Evolutionary conservation across 2,329 filamentous ascomycete species (phyloP), one percentile per base, ranked within the genome.

Genomic region (Talaromyces sp.): DNA sequence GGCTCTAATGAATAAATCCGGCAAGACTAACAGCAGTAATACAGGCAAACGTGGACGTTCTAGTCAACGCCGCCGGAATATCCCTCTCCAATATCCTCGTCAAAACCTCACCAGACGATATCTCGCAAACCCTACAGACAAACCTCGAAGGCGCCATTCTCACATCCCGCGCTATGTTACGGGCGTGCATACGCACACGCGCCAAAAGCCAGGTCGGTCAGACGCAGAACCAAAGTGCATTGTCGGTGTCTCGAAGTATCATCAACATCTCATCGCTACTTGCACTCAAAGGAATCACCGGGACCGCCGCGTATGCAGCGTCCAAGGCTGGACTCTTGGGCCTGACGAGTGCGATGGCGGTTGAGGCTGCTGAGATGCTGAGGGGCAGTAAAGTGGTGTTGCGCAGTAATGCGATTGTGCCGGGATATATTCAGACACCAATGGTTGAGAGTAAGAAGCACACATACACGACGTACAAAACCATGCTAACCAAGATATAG

Each of bases 221-320:
- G 10, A 10, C 17, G 13, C 52, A 56, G 2, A 82, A 86, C 19
- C 86, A 90, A 8, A 63, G 10, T 39, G 56, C 17, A 28, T 28
- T 9, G 22, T 39, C 30, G 0, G 78, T 82, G 57, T 86, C 88
- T 1, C 85, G 90, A 59, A 90, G 86, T 69, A 92, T 96, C 64
- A 87, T 96, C 73, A 96, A 96, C 70, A 79, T 96, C 25, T 87
- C 90, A 0, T 93, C 90, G 55, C 78, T 96, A 32, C 82, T 96
- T 53, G 92, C 87, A 0, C 71, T 82, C 1, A 87, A 88, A 62
- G 88, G 87, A 0, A 89, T 88, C 0, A 80, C 80, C 1, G 92
- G 92, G 7, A 87, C 88, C 13, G 84, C 88, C 4, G 84, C 87
- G 0, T 95, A 95, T 71, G 87, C 89, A 6, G 90, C 91, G 8